Conservation (phyloP, 169 alveolate species). For the Plasmodium coatneyi region DNA sequence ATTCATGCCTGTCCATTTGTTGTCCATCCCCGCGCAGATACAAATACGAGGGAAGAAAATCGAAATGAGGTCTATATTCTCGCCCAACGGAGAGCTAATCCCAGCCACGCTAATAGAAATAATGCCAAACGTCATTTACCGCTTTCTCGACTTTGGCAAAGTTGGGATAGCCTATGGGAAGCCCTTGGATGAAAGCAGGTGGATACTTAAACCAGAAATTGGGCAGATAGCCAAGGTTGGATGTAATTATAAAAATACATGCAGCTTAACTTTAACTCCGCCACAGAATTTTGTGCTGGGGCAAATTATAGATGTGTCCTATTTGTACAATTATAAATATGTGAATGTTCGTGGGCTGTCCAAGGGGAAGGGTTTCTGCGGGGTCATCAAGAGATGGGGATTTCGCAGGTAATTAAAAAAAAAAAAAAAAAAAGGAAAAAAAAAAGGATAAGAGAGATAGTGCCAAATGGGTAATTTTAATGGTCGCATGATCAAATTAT, state of each 20-base stretch:
- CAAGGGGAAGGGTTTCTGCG: constrained; percentile 94
- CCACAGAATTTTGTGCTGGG: constrained; percentile 89
- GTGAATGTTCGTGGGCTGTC: constrained; percentile 92
- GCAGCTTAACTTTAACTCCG: constrained; percentile 86
- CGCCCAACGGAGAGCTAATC: constrained; percentile 63
- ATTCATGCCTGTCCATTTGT: neutral
- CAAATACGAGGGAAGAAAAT: constrained; percentile 69
- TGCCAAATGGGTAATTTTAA: too few relatives aligned
- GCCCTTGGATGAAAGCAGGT: constrained; percentile 83
- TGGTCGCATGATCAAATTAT: neutral
- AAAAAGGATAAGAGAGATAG: neutral
- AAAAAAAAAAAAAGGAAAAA: neutral
- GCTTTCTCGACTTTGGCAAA: constrained; percentile 73
- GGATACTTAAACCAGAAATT: constrained; percentile 82
- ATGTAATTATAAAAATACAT: constrained; percentile 79
- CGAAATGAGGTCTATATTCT: constrained; percentile 66
- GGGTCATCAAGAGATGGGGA: constrained; percentile 94
- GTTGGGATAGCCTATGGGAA: constrained; percentile 80
- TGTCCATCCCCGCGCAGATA: constrained; percentile 13
- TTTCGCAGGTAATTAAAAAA: constrained; percentile 84
- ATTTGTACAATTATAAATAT: constrained; percentile 86
- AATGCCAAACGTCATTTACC: constrained; percentile 68
- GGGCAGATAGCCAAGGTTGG: constrained; percentile 81
- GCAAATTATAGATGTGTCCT: constrained; percentile 89
- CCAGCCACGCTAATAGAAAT: constrained; percentile 73